Evolutionary conservation across 352 stramenopile genomes (phyloP), one percentile per base, ranked within the genome.

Genomic region (Globisporangium cylindrosporum): DNA sequence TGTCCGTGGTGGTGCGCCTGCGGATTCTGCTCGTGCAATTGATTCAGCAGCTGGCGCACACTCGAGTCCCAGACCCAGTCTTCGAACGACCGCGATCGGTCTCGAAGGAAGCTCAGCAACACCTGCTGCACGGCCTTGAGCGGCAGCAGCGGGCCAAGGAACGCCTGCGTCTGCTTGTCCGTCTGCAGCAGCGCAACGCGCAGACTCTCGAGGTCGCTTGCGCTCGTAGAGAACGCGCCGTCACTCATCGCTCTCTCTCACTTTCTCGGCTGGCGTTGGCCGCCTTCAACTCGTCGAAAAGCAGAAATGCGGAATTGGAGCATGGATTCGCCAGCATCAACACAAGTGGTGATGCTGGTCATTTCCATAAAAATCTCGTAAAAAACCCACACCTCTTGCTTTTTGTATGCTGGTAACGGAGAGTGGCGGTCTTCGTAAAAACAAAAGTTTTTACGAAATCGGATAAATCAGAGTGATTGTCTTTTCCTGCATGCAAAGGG

Each of bases 21-120:
- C 1, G 76, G 75, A 14, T 78, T 71, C 55, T 77, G 69, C 14
- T 74, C 67, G 24, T 82, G 77, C 63, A 95, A 73, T 4, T 72
- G 69, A 0, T 74, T 27, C 10, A 95, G 73, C 24, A 89, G 75
- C 53, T 89, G 73, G 10, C 76, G 86, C 32, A 89, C 79, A 12
- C 72, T 69, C 0, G 84, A 74, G 59, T 95, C 86, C 86, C 84
- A 93, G 1, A 95, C 76, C 79, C 86, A 91, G 62, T 94, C 84
- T 56, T 85, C 76, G 60, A 95, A 92, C 38, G 76, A 76, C 15
- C 81, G 78, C 38, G 77, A 84, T 20, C 57, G 5, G 58, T 95
- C 86, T 25, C 62, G 73, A 51, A 92, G 59, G 60, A 95, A 95
- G 49, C 81, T 81, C 43, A 91, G 51, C 53, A 95, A 73, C 62